Conservation (phyloP, 345 rosid species). For the Eucalyptus polybractea region DNA sequence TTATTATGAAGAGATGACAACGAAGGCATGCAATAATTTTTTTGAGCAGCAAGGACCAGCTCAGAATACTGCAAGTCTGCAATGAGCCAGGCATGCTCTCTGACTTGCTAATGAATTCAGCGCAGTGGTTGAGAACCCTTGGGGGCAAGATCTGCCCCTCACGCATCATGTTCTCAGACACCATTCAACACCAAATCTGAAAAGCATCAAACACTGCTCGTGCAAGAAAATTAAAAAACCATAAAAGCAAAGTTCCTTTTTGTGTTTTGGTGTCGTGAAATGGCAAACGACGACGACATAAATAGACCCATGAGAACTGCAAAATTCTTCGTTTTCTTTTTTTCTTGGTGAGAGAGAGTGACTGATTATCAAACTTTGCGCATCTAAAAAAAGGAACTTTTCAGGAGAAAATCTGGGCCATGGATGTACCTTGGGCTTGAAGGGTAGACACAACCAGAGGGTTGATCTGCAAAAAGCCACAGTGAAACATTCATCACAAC, state of each 20-base stretch:
- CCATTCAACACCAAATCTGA: not conserved
- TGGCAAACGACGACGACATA: not conserved
- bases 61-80: not conserved
- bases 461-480: constrained; percentile 26
- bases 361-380: not conserved
- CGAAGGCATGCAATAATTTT: not conserved
- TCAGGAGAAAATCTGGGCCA: not conserved
- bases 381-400: not conserved
- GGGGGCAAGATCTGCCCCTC: not conserved
- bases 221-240: not conserved
- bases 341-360: not conserved
- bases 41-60: not conserved
- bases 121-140: not conserved
- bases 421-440: constrained; percentile 2
- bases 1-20: not conserved
- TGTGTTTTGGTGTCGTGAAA: not conserved
- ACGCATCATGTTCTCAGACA: not conserved
- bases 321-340: not conserved
- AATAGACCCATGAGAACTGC: not conserved
- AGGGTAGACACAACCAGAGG: constrained; percentile 18
- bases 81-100: not conserved
- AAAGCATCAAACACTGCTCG: not conserved
- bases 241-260: not conserved
- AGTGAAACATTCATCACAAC: not conserved
- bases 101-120: not conserved